A percentile compares a stretch with the other conserved stretches of the same genome.
These are phyloP conservation scores for Xylaria hypoxylon DNA, from an alignment of 2,329 filamentous ascomycete genomes.

Conservation along the genomic window DNA sequence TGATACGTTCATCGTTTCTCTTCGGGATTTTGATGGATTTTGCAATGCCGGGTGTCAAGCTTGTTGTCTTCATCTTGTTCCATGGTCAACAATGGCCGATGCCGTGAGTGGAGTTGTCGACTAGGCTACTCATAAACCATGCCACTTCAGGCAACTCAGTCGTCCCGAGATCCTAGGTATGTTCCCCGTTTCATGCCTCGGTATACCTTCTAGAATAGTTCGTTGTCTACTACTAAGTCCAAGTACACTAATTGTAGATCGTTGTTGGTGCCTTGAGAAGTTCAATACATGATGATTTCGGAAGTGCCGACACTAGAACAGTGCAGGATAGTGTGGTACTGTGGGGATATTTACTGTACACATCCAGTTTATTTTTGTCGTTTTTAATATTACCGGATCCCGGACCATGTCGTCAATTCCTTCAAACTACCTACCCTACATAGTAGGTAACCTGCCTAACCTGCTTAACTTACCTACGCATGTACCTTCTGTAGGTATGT, in stretches of 20 bases:
- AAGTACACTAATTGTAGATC: constrained; percentile 6
- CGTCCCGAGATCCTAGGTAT: background rate
- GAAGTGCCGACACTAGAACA: constrained; percentile 21
- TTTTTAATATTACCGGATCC: constrained; percentile 1
- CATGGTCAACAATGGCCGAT: constrained; percentile 42
- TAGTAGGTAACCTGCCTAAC: too few species aligned
- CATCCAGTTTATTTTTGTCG: constrained; percentile 23
- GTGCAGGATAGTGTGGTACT: constrained; percentile 15
- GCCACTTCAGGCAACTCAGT: constrained; percentile 19
- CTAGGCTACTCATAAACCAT: constrained; percentile 7
- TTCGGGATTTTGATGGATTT: constrained; percentile 46
- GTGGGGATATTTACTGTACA: constrained; percentile 20
- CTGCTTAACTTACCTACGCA: too few species aligned
- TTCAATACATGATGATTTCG: constrained; percentile 10
- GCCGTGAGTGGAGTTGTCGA: background rate
- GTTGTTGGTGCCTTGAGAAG: background rate
- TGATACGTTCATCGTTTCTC: constrained; percentile 73
- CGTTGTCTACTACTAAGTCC: too few species aligned
- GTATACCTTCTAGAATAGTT: background rate
- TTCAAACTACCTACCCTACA: constrained; percentile 7
- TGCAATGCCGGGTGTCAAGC: constrained; percentile 40
- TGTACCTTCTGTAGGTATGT: too few species aligned
- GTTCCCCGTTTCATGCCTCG: constrained; percentile 7
- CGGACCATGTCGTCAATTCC: constrained; percentile 13
- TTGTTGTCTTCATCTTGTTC: constrained; percentile 47